These are phyloP conservation scores for Carallia pectinifolia DNA, from an alignment of 345 rosid genomes.

Conservation along the genomic window DNA sequence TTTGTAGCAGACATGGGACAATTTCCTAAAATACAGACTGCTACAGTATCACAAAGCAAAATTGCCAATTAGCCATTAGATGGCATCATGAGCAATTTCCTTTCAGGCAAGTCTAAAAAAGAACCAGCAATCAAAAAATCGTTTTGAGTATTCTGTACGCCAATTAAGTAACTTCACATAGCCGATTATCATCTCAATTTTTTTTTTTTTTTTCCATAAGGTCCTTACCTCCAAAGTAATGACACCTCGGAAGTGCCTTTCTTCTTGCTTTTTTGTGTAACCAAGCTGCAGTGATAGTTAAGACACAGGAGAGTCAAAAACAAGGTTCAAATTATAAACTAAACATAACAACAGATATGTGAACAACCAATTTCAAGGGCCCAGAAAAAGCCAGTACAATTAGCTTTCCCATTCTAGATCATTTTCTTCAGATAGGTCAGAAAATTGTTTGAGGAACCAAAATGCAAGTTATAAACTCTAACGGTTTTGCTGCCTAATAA, in stretches of 20 bases:
- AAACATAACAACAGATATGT: not conserved
- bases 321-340: constrained; percentile 2
- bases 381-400: not conserved
- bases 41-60: too few species aligned
- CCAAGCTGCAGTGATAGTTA: constrained; percentile 64
- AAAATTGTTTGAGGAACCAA: not conserved
- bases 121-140: too few species aligned
- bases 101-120: too few species aligned
- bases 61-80: not conserved
- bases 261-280: constrained; percentile 94
- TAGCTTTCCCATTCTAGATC: not conserved
- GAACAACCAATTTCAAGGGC: not conserved
- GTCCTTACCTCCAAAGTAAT: constrained; percentile 80
- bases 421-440: not conserved
- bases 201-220: not conserved
- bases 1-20: too few species aligned
- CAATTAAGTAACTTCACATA: constrained; percentile 3
- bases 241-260: constrained; percentile 89
- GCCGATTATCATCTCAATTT: not conserved
- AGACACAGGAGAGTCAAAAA: not conserved
- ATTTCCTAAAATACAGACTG: too few species aligned
- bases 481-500: not conserved
- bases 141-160: too few species aligned
- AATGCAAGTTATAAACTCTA: not conserved
- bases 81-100: not conserved